Base-by-base conservation (phyloP, 257 asterid genomes). In the Solanum acaule region DNA sequence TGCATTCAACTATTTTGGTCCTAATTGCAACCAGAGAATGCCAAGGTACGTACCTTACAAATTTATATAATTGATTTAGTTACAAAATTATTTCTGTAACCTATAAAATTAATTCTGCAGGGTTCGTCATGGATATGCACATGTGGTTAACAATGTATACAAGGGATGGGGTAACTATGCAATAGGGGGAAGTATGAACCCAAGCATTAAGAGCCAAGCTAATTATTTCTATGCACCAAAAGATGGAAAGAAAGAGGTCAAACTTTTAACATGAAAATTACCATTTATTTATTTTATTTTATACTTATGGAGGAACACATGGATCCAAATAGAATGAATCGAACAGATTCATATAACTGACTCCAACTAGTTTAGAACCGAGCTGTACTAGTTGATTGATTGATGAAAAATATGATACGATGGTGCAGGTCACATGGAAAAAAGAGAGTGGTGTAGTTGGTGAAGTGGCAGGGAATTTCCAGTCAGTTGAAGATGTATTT, bases 151-250 rank as follows among this genome's bases (percentile, higher is more conserved):
- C 93, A 96, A 94, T 86, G 89, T 94, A 12, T 96, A 96, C 90
- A 90, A 87, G 27, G 98, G 98, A 29, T 96, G 99, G 99, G 99
- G 98, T 18, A 70, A 72, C 46, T 96, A 96, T 63, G 99, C 99
- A 68, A 92, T 96, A 73, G 99, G 99, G 83, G 99, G 98, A 84
- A 95, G 94, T 93, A 95, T 95, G 98, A 94, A 90, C 81, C 99
- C 99, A 15, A 95, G 94, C 88, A 89, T 96, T 76, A 96, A 94
- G 91, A 96, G 98, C 88, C 98, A 95, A 90, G 93, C 95, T 65
- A 96, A 96, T 90, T 95, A 95, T 86, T 96, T 96, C 88, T 90
- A 95, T 86, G 99, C 99, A 84, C 92, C 95, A 70, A 34, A 90
- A 77, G 91, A 91, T 75, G 95, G 91, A 49, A 93, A 92, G 84